These are phyloP conservation scores for Encephalitozoon intestinalis DNA, from an alignment of 371 early-diverging fungal genomes.

Conservation along the genomic window DNA sequence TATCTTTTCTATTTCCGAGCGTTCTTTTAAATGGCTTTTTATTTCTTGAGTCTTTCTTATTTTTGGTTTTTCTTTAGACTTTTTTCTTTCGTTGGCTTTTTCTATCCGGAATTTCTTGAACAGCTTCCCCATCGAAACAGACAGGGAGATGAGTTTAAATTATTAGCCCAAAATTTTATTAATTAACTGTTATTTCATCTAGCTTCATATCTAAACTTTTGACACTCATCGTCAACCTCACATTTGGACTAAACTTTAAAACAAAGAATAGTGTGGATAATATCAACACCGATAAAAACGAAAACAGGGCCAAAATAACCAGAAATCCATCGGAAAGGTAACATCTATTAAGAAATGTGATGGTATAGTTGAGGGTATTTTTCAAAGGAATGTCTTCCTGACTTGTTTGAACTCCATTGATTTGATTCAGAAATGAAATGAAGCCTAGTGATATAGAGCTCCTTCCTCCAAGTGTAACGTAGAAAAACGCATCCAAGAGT, in stretches of 20 bases:
- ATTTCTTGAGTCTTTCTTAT: not conserved
- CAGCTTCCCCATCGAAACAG: not conserved
- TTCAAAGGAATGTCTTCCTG: not conserved
- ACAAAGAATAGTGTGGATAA: not conserved
- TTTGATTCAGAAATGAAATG: not conserved
- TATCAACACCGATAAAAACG: not conserved
- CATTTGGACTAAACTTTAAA: conserved; percentile 2
- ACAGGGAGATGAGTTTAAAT: not conserved
- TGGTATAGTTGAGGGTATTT: not conserved
- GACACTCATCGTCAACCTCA: not conserved
- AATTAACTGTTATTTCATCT: not conserved
- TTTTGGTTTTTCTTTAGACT: not conserved
- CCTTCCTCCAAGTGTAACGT: not conserved
- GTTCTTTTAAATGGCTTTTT: not conserved
- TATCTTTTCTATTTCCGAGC: not conserved
- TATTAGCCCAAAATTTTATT: not conserved
- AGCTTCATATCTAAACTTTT: not conserved
- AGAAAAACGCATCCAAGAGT: not conserved
- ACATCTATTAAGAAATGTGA: conserved; percentile 13
- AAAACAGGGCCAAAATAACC: not conserved
- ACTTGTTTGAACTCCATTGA: not conserved
- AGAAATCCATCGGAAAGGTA: not conserved
- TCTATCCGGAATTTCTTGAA: not conserved
- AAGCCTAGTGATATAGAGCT: not conserved
- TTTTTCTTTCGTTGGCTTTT: not conserved